These are phyloP conservation scores for Excoecaria cochinchinensis DNA, from an alignment of 345 rosid species.

Conservation along the genomic window DNA sequence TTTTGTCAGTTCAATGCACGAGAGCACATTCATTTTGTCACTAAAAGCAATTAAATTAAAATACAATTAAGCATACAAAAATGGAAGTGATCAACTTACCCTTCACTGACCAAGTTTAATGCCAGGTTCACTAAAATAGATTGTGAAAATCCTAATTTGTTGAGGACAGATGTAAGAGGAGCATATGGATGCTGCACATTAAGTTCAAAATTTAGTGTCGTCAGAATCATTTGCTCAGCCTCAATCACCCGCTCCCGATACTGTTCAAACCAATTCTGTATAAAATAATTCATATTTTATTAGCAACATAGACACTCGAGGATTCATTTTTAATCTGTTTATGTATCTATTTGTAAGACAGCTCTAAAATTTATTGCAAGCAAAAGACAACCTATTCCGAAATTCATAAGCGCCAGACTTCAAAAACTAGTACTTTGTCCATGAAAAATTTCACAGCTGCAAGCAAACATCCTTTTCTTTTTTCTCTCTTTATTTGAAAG, in stretches of 20 bases:
- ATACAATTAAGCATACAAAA: slow-evolving; percentile 19
- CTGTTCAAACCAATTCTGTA: slow-evolving; percentile 82
- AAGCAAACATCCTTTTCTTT: neutral
- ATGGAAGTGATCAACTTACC: slow-evolving; percentile 45
- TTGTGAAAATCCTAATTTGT: slow-evolving; percentile 70
- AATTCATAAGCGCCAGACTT: neutral
- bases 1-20: neutral
- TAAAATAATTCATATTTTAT: slow-evolving; percentile 18
- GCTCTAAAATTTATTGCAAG: neutral
- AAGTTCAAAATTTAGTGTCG: slow-evolving; percentile 74
- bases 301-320: slow-evolving; percentile 13
- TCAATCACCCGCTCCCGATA: slow-evolving; percentile 63
- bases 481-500: neutral
- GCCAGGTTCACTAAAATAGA: slow-evolving; percentile 67
- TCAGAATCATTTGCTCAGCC: slow-evolving; percentile 77
- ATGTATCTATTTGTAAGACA: neutral
- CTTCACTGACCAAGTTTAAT: slow-evolving; percentile 69
- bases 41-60: slow-evolving; percentile 16
- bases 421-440: neutral
- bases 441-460: neutral
- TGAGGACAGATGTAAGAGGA: slow-evolving; percentile 59
- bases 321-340: neutral
- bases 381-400: neutral
- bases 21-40: slow-evolving; percentile 3
- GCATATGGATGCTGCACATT: slow-evolving; percentile 72